A percentile compares a stretch with the other conserved stretches of the same genome.
Conservation (phyloP, 495 filamentous ascomycete genomes). For the Hyaloscypha hepaticicola region DNA sequence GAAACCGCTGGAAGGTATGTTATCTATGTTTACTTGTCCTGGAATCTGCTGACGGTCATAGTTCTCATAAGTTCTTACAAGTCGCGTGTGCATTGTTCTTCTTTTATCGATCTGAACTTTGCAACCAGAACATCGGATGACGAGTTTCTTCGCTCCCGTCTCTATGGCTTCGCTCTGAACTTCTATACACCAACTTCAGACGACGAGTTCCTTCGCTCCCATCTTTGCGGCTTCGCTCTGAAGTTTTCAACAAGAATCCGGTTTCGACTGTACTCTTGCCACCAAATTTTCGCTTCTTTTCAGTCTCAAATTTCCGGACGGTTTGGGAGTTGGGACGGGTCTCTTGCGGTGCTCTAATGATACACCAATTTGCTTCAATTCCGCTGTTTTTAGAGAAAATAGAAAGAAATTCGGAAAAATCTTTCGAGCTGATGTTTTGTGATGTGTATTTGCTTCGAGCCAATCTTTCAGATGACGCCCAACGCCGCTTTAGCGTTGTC, state of each 20-base stretch:
- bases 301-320: constrained; percentile 27
- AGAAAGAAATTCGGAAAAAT: not conserved
- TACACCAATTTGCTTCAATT: constrained; percentile 5
- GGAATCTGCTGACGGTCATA: constrained; percentile 16
- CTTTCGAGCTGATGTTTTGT: not conserved
- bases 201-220: no score
- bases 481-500: constrained; percentile 6
- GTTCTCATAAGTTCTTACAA: constrained; percentile 29
- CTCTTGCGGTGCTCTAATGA: constrained; percentile 5
- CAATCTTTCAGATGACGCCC: not conserved
- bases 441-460: not conserved
- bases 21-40: not conserved
- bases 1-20: constrained; percentile 72
- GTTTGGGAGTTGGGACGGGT: constrained; percentile 25
- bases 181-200: not conserved
- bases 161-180: no score
- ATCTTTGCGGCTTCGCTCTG: no score
- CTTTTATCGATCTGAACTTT: no score
- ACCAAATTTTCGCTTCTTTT: constrained; percentile 23
- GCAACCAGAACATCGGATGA: no score
- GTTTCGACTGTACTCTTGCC: not conserved
- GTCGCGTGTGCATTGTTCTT: not conserved
- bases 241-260: no score
- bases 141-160: no score
- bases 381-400: not conserved